These are phyloP conservation scores for Aspergillus phoenicis DNA, from an alignment of 2,329 filamentous ascomycete species.

Conservation along the genomic window DNA sequence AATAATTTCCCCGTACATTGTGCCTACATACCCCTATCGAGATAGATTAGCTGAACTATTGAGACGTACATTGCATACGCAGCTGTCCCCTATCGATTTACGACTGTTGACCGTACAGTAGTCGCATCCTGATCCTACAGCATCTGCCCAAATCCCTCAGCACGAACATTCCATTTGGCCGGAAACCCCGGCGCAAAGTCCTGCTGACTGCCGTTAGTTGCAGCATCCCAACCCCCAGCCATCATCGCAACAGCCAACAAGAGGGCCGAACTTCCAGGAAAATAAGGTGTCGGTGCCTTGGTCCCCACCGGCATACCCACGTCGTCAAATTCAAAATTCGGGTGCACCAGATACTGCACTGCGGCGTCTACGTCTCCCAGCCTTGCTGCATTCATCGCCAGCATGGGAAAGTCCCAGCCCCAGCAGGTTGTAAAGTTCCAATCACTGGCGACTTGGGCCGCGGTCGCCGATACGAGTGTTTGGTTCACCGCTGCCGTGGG, in stretches of 20 bases:
- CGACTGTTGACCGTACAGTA: background rate
- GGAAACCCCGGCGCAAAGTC: background rate
- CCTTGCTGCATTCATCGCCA: constrained; percentile 51
- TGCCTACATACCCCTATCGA: constrained; percentile 9
- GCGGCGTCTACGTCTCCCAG: constrained; percentile 49
- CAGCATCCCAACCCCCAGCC: constrained; percentile 57
- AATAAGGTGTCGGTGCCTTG: constrained; percentile 60
- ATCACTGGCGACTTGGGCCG: constrained; percentile 42
- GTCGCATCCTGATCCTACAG: background rate
- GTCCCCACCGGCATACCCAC: constrained; percentile 58
- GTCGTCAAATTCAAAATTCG: constrained; percentile 58
- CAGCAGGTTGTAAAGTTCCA: constrained; percentile 49
- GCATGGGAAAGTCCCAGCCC: constrained; percentile 52
- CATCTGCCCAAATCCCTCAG: background rate
- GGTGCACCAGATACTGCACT: constrained; percentile 50
- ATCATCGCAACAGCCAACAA: constrained; percentile 60
- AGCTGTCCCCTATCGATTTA: background rate
- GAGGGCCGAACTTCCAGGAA: constrained; percentile 55
- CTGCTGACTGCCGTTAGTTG: background rate
- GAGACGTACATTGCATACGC: background rate
- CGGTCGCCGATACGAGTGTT: constrained; percentile 40
- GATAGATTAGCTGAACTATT: constrained; percentile 8
- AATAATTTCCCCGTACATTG: background rate
- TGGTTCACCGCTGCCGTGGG: constrained; percentile 43
- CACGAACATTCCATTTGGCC: background rate